These are phyloP conservation scores for Beauveria varroae DNA, from an alignment of 2,329 filamentous ascomycete species.

Conservation along the genomic window DNA sequence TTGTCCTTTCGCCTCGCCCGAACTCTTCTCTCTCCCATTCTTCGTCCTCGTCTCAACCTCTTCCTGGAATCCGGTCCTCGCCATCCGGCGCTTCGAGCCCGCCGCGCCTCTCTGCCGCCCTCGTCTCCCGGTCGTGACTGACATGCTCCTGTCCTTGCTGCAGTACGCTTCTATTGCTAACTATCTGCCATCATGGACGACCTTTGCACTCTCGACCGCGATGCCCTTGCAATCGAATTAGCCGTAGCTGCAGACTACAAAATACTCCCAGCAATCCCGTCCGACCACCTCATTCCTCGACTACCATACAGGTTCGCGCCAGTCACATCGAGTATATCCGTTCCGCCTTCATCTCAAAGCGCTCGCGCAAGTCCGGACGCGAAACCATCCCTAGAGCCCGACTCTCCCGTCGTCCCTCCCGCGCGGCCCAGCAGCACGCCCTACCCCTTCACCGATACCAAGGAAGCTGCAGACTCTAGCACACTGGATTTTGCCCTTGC, in stretches of 20 bases:
- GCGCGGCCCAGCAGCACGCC: slow-evolving; percentile 52
- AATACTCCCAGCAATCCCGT: not conserved
- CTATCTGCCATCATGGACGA: slow-evolving; percentile 1
- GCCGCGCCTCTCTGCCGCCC: not conserved
- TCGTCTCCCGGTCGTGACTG: not conserved
- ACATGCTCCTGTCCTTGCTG: not conserved
- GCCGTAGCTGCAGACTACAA: not conserved
- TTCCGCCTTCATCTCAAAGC: not conserved
- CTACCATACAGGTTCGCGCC: not conserved
- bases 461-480: not conserved
- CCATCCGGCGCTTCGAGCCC: not conserved
- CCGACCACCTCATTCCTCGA: not conserved
- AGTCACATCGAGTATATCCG: not conserved
- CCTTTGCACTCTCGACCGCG: not conserved
- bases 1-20: not conserved
- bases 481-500: slow-evolving; percentile 27
- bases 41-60: not conserved
- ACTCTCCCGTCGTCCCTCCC: slow-evolving; percentile 23
- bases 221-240: not conserved
- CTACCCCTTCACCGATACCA: slow-evolving; percentile 45
- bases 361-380: not conserved
- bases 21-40: not conserved
- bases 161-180: not conserved
- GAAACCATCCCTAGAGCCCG: not conserved
- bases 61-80: not conserved